Percentiles rank a stretch among this genome's conserved stretches.
These are phyloP conservation scores for Spongiforma sp. DNA, from an alignment of 1,284 basidiomycete genomes.

Conservation along the genomic window DNA sequence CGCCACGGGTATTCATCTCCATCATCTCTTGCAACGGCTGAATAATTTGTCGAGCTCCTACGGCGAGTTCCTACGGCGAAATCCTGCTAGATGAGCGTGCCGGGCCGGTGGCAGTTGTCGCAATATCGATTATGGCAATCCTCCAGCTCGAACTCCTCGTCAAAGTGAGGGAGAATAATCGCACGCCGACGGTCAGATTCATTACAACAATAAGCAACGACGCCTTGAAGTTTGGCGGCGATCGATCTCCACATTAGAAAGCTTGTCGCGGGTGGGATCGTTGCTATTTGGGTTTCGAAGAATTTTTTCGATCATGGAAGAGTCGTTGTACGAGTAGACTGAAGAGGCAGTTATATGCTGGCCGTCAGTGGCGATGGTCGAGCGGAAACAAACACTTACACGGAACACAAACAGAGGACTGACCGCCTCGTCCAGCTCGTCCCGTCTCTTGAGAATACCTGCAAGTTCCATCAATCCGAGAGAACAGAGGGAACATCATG, in stretches of 20 bases:
- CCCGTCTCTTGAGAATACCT: constrained; percentile 88
- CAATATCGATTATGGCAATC: constrained; percentile 71
- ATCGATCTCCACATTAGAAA: constrained; percentile 54
- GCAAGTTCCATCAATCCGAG: constrained; percentile 2
- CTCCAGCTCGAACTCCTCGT: constrained; percentile 64
- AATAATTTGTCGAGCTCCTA: constrained; percentile 53
- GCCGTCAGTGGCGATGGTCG: constrained; percentile 1
- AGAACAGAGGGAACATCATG: constrained; percentile 11
- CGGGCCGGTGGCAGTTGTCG: constrained; percentile 71
- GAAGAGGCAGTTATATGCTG: not conserved
- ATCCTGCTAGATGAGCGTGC: constrained; percentile 52
- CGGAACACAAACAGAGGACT: constrained; percentile 64
- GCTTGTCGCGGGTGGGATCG: constrained; percentile 34
- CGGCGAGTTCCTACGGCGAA: too few relatives aligned
- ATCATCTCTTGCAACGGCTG: constrained; percentile 57
- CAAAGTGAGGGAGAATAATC: constrained; percentile 79
- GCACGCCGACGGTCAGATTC: constrained; percentile 86
- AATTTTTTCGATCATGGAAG: constrained; percentile 51
- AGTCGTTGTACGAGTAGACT: constrained; percentile 67
- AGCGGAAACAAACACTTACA: constrained; percentile 38
- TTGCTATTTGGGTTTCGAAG: constrained; percentile 55
- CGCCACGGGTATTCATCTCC: constrained; percentile 36
- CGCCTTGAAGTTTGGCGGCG: constrained; percentile 60
- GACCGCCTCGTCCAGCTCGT: constrained; percentile 82
- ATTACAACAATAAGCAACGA: constrained; percentile 81